Evolutionary conservation across 345 rosid genomes (phyloP).

Genomic region (Lepidium sativum): DNA sequence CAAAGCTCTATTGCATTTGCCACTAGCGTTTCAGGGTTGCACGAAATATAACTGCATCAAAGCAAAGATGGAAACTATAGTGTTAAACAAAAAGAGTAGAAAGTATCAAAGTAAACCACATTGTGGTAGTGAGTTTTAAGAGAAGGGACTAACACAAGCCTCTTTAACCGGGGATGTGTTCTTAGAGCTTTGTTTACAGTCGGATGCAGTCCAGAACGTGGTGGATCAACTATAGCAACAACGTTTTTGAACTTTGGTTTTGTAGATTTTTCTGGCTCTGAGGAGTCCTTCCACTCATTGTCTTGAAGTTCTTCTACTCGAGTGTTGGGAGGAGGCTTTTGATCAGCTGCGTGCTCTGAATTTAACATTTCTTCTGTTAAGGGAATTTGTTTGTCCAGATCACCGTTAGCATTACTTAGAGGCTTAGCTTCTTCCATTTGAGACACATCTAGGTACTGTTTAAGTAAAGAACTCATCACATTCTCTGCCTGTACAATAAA

Average conservation of each 20-base stretch:
- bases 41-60: conserved; percentile 66
- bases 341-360: conserved; percentile 27
- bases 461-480: conserved; percentile 79
- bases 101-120: not conserved
- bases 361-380: conserved; percentile 30
- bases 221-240: conserved; percentile 98
- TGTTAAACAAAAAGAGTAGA: not conserved
- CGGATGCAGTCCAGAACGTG: conserved; percentile 88
- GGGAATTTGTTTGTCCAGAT: conserved; percentile 15
- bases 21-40: conserved; percentile 87
- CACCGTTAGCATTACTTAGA: conserved; percentile 17
- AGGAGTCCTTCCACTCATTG: not conserved
- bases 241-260: conserved; percentile 53
- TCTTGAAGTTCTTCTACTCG: conserved; percentile 34
- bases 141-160: conserved; percentile 70
- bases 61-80: not conserved
- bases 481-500: conserved; percentile 60
- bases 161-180: conserved; percentile 54
- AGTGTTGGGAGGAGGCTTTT: conserved; percentile 24
- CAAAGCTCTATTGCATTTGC: conserved; percentile 95
- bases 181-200: conserved; percentile 71
- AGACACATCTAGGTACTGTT: conserved; percentile 45
- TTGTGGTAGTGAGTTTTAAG: not conserved
- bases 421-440: conserved; percentile 31
- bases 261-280: conserved; percentile 29